Evolutionary conservation across 192 early-diverging fungal species (phyloP).

Genomic region (Backusella luteola): DNA sequence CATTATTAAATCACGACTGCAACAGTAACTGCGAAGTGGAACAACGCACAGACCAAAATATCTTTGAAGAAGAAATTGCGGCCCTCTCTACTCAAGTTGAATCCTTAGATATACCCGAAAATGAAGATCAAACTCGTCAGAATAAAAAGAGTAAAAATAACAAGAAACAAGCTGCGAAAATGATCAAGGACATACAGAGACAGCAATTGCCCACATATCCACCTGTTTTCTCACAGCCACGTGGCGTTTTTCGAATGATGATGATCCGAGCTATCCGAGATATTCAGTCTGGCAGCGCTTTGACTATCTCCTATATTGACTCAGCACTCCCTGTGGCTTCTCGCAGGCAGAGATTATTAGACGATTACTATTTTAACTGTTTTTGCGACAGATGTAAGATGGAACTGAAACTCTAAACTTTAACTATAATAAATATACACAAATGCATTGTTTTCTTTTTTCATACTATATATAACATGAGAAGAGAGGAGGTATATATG

Average conservation of each 20-base stretch:
- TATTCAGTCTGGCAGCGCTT: constrained; percentile 38
- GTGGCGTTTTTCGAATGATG: constrained; percentile 31
- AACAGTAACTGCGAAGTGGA: constrained; percentile 47
- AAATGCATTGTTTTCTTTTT: background rate
- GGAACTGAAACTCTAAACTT: constrained; percentile 27
- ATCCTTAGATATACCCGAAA: constrained; percentile 3
- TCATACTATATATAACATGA: background rate
- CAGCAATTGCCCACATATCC: constrained; percentile 9
- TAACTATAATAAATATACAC: background rate
- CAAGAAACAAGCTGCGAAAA: background rate
- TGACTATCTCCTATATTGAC: constrained; percentile 72
- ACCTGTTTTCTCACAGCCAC: constrained; percentile 25
- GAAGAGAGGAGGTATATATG: background rate
- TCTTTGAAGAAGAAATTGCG: background rate
- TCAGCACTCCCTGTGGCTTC: constrained; percentile 54
- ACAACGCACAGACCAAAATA: constrained; percentile 31
- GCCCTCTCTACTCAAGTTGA: constrained; percentile 11
- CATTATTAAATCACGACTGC: constrained; percentile 71
- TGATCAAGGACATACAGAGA: background rate
- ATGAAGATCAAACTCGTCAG: constrained; percentile 13
- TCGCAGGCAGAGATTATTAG: constrained; percentile 47
- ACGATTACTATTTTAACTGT: constrained; percentile 68
- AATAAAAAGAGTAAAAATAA: background rate
- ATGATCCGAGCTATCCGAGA: constrained; percentile 15
- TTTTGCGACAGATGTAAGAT: constrained; percentile 52